phyloP scores from a whole-genome alignment of 495 filamentous ascomycete species.

The Barbatosphaeria neglecta region DNA sequence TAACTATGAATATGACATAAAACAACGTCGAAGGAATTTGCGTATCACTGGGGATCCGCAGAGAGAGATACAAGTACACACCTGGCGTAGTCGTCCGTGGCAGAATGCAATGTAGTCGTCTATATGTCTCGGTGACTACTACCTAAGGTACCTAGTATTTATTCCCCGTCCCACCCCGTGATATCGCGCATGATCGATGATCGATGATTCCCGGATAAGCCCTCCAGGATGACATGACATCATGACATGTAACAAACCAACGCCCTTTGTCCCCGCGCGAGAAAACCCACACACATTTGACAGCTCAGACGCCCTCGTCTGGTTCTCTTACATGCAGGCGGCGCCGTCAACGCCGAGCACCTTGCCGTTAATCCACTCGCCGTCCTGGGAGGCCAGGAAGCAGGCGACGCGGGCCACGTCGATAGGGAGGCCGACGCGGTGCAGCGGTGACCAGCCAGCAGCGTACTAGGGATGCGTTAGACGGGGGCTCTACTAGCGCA shows the following conservation, averaged over 20 bases:
- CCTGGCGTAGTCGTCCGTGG: too few species aligned
- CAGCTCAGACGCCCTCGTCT: too few species aligned
- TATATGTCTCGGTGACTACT: too few species aligned
- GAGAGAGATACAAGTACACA: too few species aligned
- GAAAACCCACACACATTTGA: too few species aligned
- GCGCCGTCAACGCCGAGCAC: constrained; percentile 24
- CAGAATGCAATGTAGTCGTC: not conserved
- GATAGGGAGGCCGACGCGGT: constrained; percentile 42
- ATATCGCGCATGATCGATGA: too few species aligned
- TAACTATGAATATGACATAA: too few species aligned
- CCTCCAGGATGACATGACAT: not conserved
- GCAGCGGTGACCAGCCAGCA: constrained; percentile 39
- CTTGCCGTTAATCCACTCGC: constrained; percentile 52
- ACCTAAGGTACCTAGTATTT: not conserved
- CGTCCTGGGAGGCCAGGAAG: constrained; percentile 49
- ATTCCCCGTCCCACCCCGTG: not conserved
- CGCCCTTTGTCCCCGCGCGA: not conserved
- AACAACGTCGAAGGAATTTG: too few species aligned
- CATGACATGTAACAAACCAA: not conserved
- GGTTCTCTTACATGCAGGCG: constrained; percentile 4
- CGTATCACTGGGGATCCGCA: too few species aligned
- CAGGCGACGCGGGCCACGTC: constrained; percentile 47
- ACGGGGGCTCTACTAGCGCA: not conserved
- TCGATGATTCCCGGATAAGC: not conserved
- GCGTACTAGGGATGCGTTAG: constrained; percentile 18